Percentiles rank a stretch among this genome's conserved stretches.
Conservation (phyloP, 2,329 filamentous ascomycete species). For the Blumeriella jaapii region DNA sequence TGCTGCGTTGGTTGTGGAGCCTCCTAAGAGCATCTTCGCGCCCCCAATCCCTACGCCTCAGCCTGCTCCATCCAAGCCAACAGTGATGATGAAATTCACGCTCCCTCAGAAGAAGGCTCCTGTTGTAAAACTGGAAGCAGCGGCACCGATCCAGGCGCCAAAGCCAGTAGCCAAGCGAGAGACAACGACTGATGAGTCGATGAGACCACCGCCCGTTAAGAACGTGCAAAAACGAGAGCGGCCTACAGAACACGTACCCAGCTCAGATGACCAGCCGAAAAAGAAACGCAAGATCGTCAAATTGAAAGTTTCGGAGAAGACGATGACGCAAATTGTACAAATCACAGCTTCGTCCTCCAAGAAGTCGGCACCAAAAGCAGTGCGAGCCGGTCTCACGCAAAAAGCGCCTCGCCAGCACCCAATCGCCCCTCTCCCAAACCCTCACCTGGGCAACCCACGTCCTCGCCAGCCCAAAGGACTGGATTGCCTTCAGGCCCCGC, state of each 20-base stretch:
- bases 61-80: not conserved
- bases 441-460: constrained; percentile 6
- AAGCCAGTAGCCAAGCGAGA: not conserved
- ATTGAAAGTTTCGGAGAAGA: not conserved
- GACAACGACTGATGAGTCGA: not conserved
- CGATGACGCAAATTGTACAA: constrained; percentile 9
- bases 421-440: constrained; percentile 12
- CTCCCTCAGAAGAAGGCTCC: not conserved
- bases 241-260: constrained; percentile 6
- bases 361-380: constrained; percentile 10
- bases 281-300: constrained; percentile 8
- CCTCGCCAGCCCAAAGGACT: constrained; percentile 8
- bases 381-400: constrained; percentile 8
- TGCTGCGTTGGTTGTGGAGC: constrained; percentile 2
- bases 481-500: not conserved
- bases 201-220: constrained; percentile 4
- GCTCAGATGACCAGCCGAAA: constrained; percentile 4
- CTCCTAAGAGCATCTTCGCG: constrained; percentile 1
- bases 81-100: constrained; percentile 1
- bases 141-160: not conserved
- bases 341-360: constrained; percentile 17
- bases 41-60: constrained; percentile 3
- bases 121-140: constrained; percentile 1
- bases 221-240: constrained; percentile 13
- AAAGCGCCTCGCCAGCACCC: constrained; percentile 10